Conservation (phyloP, 2,329 filamentous ascomycete species). For the Cercospora berteroae region DNA sequence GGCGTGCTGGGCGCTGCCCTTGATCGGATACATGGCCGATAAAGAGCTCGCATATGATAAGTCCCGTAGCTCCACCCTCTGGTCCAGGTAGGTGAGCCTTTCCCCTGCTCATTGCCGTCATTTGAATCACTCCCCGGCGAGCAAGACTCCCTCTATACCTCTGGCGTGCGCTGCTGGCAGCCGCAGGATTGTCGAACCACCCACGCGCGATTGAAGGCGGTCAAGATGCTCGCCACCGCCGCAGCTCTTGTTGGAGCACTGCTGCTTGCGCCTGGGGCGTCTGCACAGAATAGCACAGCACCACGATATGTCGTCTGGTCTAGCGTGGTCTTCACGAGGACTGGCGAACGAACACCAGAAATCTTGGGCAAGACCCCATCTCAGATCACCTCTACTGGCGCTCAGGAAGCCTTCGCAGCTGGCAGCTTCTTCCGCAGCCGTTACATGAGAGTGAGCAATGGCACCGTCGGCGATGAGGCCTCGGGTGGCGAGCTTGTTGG, state of each 20-base stretch:
- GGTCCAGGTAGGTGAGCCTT: slow-evolving; percentile 16
- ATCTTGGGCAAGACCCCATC: slow-evolving; percentile 37
- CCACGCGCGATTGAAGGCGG: background rate
- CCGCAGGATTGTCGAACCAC: background rate
- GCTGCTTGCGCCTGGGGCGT: slow-evolving; percentile 22
- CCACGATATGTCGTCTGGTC: slow-evolving; percentile 43
- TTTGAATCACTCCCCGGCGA: background rate
- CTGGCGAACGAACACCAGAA: slow-evolving; percentile 56
- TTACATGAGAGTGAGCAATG: slow-evolving; percentile 45
- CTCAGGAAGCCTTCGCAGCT: slow-evolving; percentile 52
- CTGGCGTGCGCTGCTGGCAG: slow-evolving; percentile 8
- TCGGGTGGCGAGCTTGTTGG: slow-evolving; percentile 43
- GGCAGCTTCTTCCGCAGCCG: slow-evolving; percentile 53
- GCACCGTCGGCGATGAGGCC: slow-evolving; percentile 20
- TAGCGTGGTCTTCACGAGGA: slow-evolving; percentile 54
- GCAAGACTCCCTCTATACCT: background rate
- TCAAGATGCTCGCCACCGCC: slow-evolving; percentile 27
- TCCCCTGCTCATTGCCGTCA: slow-evolving; percentile 6
- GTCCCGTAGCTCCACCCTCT: slow-evolving; percentile 10
- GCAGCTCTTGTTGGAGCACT: slow-evolving; percentile 21
- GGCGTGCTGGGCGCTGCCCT: slow-evolving; percentile 4
- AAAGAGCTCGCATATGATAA: slow-evolving; percentile 21
- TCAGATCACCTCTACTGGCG: slow-evolving; percentile 54
- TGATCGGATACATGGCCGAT: slow-evolving; percentile 17
- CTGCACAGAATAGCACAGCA: slow-evolving; percentile 12